Base-by-base conservation (phyloP, 2,329 filamentous ascomycete genomes). In the Penicillium crustosum region DNA sequence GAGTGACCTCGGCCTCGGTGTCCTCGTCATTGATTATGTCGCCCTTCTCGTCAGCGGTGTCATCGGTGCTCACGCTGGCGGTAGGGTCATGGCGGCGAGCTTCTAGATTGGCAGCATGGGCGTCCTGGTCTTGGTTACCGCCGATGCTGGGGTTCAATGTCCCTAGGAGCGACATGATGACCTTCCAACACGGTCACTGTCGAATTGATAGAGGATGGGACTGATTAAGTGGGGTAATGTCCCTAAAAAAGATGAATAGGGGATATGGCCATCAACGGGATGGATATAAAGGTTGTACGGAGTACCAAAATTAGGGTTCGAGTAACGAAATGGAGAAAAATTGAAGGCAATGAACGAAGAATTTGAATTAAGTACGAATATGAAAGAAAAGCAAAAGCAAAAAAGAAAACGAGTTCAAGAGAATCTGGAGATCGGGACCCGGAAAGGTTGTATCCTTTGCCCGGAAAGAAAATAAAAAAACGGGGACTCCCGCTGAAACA, bases 131-230 rank as follows among this genome's bases (percentile, higher is more conserved):
- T n/a, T 44, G 39, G 2, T 21, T 6, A 10, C 36, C 65, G 55
- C 61, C 57, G 27, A 69, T 15, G 59, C 70, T 71, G 42, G 70
- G 59, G 56, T 73, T 73, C 29, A 74, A 54, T 6, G 70, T 72
- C 61, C 72, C 72, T 43, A 74, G 49, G 35, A 73, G 65, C 60
- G 72, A 73, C 71, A 73, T 74, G 60, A 58, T 67, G 63, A 55
- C 56, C 53, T 58, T 57, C 47, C 51, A 53, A 8, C 33, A 23
- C 25, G 35, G 41, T 45, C 50, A 35, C 27, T 45, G 35, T 39
- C 25, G 27, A 15, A 47, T 44, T n/a, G 15, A 41, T 42, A 42
- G 23, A 27, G 15, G 49, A 23, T 50, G 17, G 21, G 4, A 27
- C 21, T 23, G 29, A 42, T 35, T 38, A 45, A 21, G 29, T 27